phyloP scores from a whole-genome alignment of 1,284 basidiomycete species.

The Pyrrhoderma lamaoense region DNA sequence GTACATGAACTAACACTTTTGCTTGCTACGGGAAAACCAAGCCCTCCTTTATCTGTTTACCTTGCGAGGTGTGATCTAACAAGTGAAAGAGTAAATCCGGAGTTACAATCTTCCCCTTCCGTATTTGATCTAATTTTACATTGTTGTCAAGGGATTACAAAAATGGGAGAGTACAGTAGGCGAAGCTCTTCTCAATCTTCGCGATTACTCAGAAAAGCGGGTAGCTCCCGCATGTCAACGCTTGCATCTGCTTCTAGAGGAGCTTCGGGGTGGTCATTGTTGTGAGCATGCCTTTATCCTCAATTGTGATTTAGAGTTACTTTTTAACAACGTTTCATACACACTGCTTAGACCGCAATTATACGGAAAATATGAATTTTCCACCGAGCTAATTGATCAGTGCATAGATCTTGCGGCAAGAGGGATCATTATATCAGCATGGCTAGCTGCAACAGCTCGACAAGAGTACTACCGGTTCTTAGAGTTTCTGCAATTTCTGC shows the following conservation, averaged over 20 bases:
- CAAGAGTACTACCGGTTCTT: conserved; percentile 62
- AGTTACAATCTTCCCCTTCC: conserved; percentile 2
- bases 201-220: conserved; percentile 63
- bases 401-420: conserved; percentile 47
- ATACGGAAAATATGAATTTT: conserved; percentile 46
- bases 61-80: conserved; percentile 70
- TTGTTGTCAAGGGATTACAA: conserved; percentile 49
- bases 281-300: conserved; percentile 41
- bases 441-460: conserved; percentile 59
- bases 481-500: conserved; percentile 73
- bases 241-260: conserved; percentile 63
- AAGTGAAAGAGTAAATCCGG: conserved; percentile 63
- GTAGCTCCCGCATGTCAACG: conserved; percentile 69
- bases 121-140: conserved; percentile 20
- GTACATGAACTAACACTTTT: conserved; percentile 66
- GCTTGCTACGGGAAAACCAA: conserved; percentile 59
- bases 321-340: conserved; percentile 15
- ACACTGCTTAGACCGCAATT: conserved; percentile 34
- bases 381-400: conserved; percentile 38
- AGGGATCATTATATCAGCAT: conserved; percentile 55
- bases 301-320: conserved; percentile 2
- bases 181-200: conserved; percentile 61
- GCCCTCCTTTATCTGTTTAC: conserved; percentile 63
- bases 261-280: conserved; percentile 63
- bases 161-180: conserved; percentile 72